phyloP scores from a whole-genome alignment of 75 land plant species.

The Picea glauca region DNA sequence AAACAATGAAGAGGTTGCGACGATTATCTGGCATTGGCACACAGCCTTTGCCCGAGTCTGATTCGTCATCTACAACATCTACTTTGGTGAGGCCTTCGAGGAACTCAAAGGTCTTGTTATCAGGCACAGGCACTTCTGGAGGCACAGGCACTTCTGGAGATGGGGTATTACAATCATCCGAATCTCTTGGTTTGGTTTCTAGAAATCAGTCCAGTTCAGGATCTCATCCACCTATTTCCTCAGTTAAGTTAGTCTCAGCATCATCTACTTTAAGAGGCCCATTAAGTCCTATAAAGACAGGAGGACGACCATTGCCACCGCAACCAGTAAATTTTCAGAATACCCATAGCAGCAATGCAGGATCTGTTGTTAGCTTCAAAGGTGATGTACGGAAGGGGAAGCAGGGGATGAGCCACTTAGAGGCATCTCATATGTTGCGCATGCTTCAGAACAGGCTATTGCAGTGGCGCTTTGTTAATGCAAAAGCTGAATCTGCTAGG shows the following conservation, averaged over 20 bases:
- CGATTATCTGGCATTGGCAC: not conserved
- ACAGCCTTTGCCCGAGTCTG: not conserved
- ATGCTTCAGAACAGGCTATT: constrained; percentile 48
- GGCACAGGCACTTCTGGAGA: not conserved
- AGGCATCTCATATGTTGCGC: constrained; percentile 48
- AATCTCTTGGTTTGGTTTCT: not conserved
- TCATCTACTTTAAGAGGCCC: not conserved
- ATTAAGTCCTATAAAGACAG: not conserved
- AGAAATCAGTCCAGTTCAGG: not conserved
- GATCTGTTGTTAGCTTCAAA: not conserved
- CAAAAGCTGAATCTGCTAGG: constrained; percentile 58
- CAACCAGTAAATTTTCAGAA: not conserved
- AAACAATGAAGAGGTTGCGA: not conserved
- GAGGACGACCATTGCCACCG: not conserved
- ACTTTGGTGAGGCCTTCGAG: no score
- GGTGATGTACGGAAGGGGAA: constrained; percentile 27
- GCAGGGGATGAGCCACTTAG: constrained; percentile 37
- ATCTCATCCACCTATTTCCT: not conserved
- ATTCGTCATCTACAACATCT: not conserved
- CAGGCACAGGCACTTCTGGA: not conserved
- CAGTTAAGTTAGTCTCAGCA: not conserved
- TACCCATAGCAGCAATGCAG: not conserved
- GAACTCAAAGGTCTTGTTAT: no score
- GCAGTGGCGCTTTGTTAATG: constrained; percentile 84
- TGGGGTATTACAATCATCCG: not conserved